Evolutionary conservation across 2,329 filamentous ascomycete species (phyloP), one percentile per base, ranked within the genome.

Genomic region (Ambrosiella xylebori): DNA sequence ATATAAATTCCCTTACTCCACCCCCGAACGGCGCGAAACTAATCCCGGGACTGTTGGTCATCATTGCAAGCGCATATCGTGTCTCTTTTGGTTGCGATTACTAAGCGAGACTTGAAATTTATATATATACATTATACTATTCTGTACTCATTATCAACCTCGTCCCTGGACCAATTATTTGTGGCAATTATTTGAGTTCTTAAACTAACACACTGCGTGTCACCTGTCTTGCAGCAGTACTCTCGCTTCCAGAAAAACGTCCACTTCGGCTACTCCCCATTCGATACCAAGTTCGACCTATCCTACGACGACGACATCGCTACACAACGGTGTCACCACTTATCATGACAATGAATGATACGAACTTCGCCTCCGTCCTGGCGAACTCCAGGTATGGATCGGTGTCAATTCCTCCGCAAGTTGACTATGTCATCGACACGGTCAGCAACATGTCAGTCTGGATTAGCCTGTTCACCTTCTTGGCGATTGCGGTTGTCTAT

Each of bases 401-500:
- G 60, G 71, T 73, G 62, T 71, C 69, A 60, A 69, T 85, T 56
- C 75, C 77, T 52, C 74, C 77, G 49, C 76, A 79, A 63, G 67
- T 84, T 62, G 74, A 79, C 64, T 70, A 71, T 74, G 65, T 76
- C 71, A 66, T 82, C 71, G 74, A 78, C 66, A 65, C 68, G 71
- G 64, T 79, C 62, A 73, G 78, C 64, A 78, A 77, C 59, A 68
- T 61, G 53, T 58, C 59, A 4, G 38, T 68, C 41, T 70, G 76
- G 66, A 38, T 56, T 11, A 47, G 54, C 37, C 27, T 86, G 39
- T 68, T 90, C 63, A 87, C 87, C 13, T 62, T 93, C 55, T 68
- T 96, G 59, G 74, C 85, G 39, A 66, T 85, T 7, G 80, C 85
- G 57, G 79, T 95, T 59, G 78, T 82, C 61, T 97, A 96, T 70